Conservation (phyloP, 139 green algal species). For the Haematococcus lacustris region DNA sequence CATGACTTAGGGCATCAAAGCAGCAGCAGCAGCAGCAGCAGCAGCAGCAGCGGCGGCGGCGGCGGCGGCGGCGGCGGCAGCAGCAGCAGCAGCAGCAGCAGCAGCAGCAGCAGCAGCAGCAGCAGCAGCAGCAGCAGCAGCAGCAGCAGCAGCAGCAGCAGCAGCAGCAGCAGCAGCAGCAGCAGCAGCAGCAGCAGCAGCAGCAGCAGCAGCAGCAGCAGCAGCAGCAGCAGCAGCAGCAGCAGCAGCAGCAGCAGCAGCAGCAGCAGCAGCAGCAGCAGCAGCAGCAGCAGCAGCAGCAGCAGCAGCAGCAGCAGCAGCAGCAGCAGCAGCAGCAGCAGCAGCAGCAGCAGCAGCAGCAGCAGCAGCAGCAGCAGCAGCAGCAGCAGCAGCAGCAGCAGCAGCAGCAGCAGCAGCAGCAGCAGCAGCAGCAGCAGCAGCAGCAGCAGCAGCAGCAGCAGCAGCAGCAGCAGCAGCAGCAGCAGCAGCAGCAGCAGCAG, state of each 20-base stretch:
- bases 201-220: constrained; percentile 11
- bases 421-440: constrained; percentile 9
- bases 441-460: constrained; percentile 11
- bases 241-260: constrained; percentile 11
- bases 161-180: constrained; percentile 10
- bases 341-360: constrained; percentile 10
- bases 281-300: constrained; percentile 12
- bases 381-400: constrained; percentile 7
- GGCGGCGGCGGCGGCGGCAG: too few species aligned
- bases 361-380: constrained; percentile 10
- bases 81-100: too few species aligned
- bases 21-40: too few species aligned
- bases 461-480: constrained; percentile 4
- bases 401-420: neutral
- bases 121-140: constrained; percentile 9
- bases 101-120: constrained; percentile 10
- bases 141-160: constrained; percentile 12
- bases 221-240: constrained; percentile 12
- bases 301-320: constrained; percentile 11
- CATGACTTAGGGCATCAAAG: too few species aligned
- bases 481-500: neutral
- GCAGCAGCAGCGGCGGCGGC: too few species aligned
- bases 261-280: constrained; percentile 10
- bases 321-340: constrained; percentile 12
- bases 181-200: constrained; percentile 11